These are phyloP conservation scores for Boletus coccyginus DNA, from an alignment of 768 basidiomycete genomes.

Conservation along the genomic window DNA sequence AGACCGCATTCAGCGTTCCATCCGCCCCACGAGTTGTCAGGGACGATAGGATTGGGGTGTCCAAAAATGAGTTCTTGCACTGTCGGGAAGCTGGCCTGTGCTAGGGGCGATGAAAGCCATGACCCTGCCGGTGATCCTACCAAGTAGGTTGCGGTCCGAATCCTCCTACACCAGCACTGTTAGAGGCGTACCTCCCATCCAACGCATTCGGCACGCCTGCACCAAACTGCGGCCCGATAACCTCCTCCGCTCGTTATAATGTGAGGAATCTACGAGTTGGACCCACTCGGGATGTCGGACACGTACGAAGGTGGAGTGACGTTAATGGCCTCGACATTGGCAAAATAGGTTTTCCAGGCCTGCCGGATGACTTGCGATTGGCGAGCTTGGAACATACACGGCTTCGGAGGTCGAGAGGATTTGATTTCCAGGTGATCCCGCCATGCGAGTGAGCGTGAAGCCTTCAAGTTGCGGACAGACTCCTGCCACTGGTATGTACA, in stretches of 20 bases:
- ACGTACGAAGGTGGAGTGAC: slow-evolving; percentile 35
- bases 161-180: slow-evolving; percentile 42
- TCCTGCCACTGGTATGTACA: slow-evolving; percentile 21
- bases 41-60: slow-evolving; percentile 11
- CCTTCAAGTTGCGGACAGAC: slow-evolving; percentile 14
- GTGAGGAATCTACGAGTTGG: slow-evolving; percentile 25
- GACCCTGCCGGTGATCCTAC: slow-evolving; percentile 49
- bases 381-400: slow-evolving; percentile 35
- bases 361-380: slow-evolving; percentile 34
- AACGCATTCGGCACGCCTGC: slow-evolving; percentile 50
- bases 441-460: slow-evolving; percentile 31
- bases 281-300: slow-evolving; percentile 26
- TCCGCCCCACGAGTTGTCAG: slow-evolving; percentile 29
- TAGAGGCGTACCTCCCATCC: slow-evolving; percentile 48
- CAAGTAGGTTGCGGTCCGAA: slow-evolving; percentile 53
- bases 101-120: slow-evolving; percentile 40
- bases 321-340: slow-evolving; percentile 33
- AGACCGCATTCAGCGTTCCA: slow-evolving; percentile 31
- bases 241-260: slow-evolving; percentile 59
- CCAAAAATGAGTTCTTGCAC: slow-evolving; percentile 40
- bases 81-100: slow-evolving; percentile 39
- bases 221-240: slow-evolving; percentile 52
- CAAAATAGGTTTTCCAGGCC: slow-evolving; percentile 41
- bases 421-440: slow-evolving; percentile 28
- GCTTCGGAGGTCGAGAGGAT: slow-evolving; percentile 35